Percentiles rank a stretch among this genome's conserved stretches.
Conservation (phyloP, 2,329 filamentous ascomycete species). For the Pseudogymnoascus verrucosus region DNA sequence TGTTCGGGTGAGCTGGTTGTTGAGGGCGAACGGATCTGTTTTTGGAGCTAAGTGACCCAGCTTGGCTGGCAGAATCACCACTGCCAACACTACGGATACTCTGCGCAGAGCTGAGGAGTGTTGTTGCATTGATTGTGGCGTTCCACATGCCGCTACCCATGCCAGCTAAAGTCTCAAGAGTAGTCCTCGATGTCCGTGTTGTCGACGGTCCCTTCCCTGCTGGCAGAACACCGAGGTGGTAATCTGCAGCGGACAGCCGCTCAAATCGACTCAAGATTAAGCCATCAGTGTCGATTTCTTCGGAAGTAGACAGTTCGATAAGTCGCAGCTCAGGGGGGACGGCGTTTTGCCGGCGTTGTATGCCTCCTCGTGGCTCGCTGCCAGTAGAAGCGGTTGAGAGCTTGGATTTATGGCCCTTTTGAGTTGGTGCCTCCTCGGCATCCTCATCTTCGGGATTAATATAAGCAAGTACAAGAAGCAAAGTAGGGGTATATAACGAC, state of each 20-base stretch:
- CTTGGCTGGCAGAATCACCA: conserved; percentile 42
- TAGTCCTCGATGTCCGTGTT: conserved; percentile 55
- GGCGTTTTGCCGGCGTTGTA: conserved; percentile 67
- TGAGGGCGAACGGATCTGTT: conserved; percentile 24
- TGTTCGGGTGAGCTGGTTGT: conserved; percentile 22
- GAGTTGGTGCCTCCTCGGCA: conserved; percentile 30
- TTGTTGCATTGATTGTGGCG: conserved; percentile 76
- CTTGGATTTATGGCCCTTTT: conserved; percentile 31
- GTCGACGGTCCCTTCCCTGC: conserved; percentile 61
- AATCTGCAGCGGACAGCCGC: conserved; percentile 78
- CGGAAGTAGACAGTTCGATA: conserved; percentile 76
- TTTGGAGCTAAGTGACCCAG: conserved; percentile 37
- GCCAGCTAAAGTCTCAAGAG: conserved; percentile 67
- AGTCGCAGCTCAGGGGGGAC: conserved; percentile 82
- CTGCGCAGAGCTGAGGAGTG: conserved; percentile 78
- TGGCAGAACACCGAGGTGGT: conserved; percentile 79
- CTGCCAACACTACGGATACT: conserved; percentile 60
- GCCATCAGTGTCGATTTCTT: conserved; percentile 79
- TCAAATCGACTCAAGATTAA: conserved; percentile 82
- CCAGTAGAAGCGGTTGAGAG: conserved; percentile 40
- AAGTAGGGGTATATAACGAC: conserved; percentile 86
- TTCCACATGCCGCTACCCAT: conserved; percentile 78
- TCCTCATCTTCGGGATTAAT: conserved; percentile 62
- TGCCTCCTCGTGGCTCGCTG: conserved; percentile 56
- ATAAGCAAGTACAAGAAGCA: conserved; percentile 88